A percentile compares a stretch with the other conserved stretches of the same genome.
Conservation (phyloP, 2,329 filamentous ascomycete species). For the Nothophaeocryptopus gaeumannii region DNA sequence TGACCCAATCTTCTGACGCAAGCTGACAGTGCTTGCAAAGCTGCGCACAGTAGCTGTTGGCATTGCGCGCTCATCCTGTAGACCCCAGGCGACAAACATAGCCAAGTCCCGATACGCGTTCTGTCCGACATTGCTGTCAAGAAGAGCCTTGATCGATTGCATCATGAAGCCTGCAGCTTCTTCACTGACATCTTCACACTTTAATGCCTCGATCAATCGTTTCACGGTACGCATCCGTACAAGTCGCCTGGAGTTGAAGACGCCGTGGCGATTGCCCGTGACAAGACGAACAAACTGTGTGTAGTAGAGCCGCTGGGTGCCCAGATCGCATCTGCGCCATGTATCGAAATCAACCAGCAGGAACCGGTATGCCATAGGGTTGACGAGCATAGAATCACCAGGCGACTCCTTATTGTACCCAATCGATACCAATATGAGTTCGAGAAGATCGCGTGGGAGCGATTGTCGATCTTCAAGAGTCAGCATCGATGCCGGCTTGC, state of each 20-base stretch:
- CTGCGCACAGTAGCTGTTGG: constrained; percentile 23
- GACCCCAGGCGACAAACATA: constrained; percentile 87
- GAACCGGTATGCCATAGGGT: constrained; percentile 89
- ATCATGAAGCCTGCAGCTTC: constrained; percentile 75
- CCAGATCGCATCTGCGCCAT: constrained; percentile 75
- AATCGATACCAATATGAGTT: constrained; percentile 77
- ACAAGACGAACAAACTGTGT: constrained; percentile 86
- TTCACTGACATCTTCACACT: constrained; percentile 72
- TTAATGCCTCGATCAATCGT: constrained; percentile 82
- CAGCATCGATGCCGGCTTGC: constrained; percentile 24
- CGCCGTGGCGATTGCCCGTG: constrained; percentile 83
- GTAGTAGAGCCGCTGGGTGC: constrained; percentile 86
- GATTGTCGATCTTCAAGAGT: constrained; percentile 48
- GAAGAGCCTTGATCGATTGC: constrained; percentile 71
- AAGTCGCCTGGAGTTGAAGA: constrained; percentile 85
- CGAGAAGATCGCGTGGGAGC: constrained; percentile 62
- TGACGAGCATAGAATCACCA: constrained; percentile 88
- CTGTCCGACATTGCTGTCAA: constrained; percentile 76
- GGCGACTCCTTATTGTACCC: constrained; percentile 80
- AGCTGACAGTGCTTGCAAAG: constrained; percentile 29
- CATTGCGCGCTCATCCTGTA: constrained; percentile 61
- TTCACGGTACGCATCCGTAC: constrained; percentile 91
- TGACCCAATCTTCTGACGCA: constrained; percentile 28
- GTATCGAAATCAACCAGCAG: constrained; percentile 89
- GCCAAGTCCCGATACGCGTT: constrained; percentile 84